Conservation (phyloP, 352 stramenopile genomes). For the Globisporangium mamillatum region DNA sequence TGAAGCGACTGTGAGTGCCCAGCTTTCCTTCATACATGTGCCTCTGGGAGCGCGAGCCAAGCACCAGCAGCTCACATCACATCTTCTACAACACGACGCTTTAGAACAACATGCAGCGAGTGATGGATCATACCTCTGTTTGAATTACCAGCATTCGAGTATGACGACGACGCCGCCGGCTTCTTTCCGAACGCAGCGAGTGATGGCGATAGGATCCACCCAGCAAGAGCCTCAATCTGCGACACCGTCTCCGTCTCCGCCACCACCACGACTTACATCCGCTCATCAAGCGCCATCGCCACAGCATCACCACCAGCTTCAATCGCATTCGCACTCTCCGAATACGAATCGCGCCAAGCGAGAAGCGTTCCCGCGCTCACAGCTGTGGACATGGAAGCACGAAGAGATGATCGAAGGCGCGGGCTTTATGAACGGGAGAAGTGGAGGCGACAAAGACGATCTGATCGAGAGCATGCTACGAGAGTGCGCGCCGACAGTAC, state of each 20-base stretch:
- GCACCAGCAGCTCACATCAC: not conserved
- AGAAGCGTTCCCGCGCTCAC: constrained; percentile 48
- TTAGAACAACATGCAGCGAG: not conserved
- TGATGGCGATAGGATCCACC: not conserved
- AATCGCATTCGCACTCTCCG: constrained; percentile 5
- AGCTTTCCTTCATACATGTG: not conserved
- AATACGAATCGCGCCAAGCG: constrained; percentile 20
- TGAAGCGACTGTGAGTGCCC: not conserved
- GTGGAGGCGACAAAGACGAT: constrained; percentile 26
- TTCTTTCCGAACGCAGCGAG: constrained; percentile 1
- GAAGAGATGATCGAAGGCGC: constrained; percentile 1
- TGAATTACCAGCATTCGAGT: not conserved
- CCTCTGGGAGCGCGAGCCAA: not conserved
- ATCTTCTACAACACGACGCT: not conserved
- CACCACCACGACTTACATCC: not conserved
- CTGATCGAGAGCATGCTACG: constrained; percentile 56
- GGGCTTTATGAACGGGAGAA: not conserved
- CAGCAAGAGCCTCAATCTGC: not conserved
- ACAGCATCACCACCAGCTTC: not conserved
- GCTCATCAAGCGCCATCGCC: not conserved
- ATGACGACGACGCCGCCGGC: not conserved
- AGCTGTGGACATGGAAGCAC: constrained; percentile 59
- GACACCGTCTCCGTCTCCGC: constrained; percentile 11
- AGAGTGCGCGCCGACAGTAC: constrained; percentile 33
- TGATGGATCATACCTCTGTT: not conserved